phyloP scores from a whole-genome alignment of 306 rosid genomes.

The Hylodesmum podocarpum region DNA sequence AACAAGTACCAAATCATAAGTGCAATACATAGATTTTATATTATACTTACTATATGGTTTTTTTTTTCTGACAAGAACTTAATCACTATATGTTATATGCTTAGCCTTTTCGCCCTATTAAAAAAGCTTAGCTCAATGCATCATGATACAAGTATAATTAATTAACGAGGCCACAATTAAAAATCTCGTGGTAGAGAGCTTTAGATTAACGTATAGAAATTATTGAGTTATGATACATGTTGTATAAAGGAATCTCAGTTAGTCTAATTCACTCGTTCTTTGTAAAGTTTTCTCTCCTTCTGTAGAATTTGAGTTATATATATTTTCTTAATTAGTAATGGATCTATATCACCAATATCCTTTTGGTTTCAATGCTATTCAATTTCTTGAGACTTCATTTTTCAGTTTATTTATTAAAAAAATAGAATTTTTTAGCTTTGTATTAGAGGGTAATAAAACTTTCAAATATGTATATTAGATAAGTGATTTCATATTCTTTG shows the following conservation, averaged over 20 bases:
- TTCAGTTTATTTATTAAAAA: too few relatives aligned
- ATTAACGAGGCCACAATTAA: background rate
- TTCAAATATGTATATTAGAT: too few relatives aligned
- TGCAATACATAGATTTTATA: background rate
- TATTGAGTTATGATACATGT: slow-evolving; percentile 39
- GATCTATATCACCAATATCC: background rate
- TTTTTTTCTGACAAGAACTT: too few relatives aligned
- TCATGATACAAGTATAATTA: slow-evolving; percentile 4
- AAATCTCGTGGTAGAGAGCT: background rate
- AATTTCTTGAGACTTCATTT: background rate
- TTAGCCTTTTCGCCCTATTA: background rate
- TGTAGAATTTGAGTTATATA: background rate
- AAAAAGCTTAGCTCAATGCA: background rate
- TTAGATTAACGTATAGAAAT: slow-evolving; percentile 20
- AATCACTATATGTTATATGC: background rate
- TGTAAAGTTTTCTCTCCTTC: background rate
- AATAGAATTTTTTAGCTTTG: too few relatives aligned
- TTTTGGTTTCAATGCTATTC: background rate
- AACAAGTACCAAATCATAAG: background rate
- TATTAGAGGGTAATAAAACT: too few relatives aligned
- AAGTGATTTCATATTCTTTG: too few relatives aligned
- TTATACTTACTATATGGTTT: too few relatives aligned
- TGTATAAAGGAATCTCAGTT: background rate
- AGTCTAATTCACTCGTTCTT: background rate
- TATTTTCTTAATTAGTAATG: background rate